Percentiles rank a stretch among this genome's conserved stretches.
These are phyloP conservation scores for Bryoerythrophyllum caledonicum DNA, from an alignment of 225 moss, liverwort and hornwort species.

Conservation along the genomic window DNA sequence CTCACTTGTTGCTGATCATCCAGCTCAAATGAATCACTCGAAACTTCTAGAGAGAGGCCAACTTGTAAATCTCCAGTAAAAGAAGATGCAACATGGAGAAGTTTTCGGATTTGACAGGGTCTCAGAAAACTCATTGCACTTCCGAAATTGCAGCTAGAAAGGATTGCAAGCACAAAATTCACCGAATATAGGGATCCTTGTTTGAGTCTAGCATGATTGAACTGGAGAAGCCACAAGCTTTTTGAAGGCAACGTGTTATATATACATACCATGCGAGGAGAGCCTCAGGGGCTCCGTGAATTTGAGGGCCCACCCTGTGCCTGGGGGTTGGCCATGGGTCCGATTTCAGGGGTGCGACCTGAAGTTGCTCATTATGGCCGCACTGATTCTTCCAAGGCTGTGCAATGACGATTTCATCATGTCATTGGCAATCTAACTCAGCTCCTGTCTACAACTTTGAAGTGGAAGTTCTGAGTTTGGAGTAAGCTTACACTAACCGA, in stretches of 20 bases:
- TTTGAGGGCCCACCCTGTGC: slow-evolving; percentile 37
- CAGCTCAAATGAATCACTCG: too few relatives aligned
- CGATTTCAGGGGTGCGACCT: slow-evolving; percentile 14
- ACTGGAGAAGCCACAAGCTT: not conserved
- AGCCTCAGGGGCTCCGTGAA: slow-evolving; percentile 40
- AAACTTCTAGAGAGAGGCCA: too few relatives aligned
- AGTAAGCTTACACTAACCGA: slow-evolving; percentile 13
- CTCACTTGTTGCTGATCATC: too few relatives aligned
- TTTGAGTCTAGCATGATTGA: not conserved
- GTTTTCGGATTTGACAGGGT: too few relatives aligned
- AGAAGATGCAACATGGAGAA: too few relatives aligned
- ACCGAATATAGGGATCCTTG: not conserved
- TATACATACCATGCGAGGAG: slow-evolving; percentile 37
- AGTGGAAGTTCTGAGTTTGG: not conserved
- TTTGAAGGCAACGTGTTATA: not conserved
- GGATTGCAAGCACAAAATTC: too few relatives aligned
- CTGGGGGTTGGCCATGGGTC: slow-evolving; percentile 41
- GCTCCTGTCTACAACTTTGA: not conserved
- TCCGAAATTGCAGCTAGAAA: too few relatives aligned
- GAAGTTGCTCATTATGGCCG: slow-evolving; percentile 2
- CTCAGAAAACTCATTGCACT: too few relatives aligned
- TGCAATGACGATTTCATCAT: slow-evolving; percentile 23
- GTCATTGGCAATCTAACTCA: not conserved
- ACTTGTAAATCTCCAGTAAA: too few relatives aligned
- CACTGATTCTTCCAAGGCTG: slow-evolving; percentile 12